Base-by-base conservation (phyloP, 345 rosid genomes). In the Pugionium cornutum region DNA sequence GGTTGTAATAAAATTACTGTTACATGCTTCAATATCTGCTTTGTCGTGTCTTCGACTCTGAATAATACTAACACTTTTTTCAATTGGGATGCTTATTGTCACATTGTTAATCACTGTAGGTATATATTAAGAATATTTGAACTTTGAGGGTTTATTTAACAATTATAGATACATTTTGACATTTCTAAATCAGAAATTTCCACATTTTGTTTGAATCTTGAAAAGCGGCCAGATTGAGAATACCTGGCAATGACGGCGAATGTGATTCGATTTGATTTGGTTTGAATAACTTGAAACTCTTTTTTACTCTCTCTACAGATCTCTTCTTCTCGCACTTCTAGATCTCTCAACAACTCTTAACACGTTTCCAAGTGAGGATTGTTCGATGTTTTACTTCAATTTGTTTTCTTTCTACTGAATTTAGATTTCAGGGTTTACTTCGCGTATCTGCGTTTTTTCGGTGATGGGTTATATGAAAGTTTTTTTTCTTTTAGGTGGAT, bases 231-330 rank as follows among this genome's bases (percentile, higher is more conserved):
- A 32, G 34, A 32, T 32, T 2, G 34, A 32, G 34, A 32, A 32
- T 32, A 32, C 18, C 18, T 60, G 62, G 45, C 61, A 11, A 57
- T 50, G 55, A 59, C 29, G 55, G 56, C 75, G 68, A 70, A 70
- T 70, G 68, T 70, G 75, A 39, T 62, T 70, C 76, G 62, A 58
- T 66, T 66, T 26, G 6, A 52, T 66, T 66, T 59, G n/a, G 61
- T 11, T 51, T 66, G 28, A 56, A 64, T 46, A 72, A 33, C 43
- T 35, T 1, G 2, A 53, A 3, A 32, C 30, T n/a, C 46, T 56
- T 9, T 6, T 60, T 39, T 9, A 44, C 18, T 18, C 18, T 18
- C 18, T 18, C 37, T 4, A 45, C 58, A 62, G 73, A 68, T 61
- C 64, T 47, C 67, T 46, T 67, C 62, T 46, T 56, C 63, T 53